A percentile compares a stretch with the other conserved stretches of the same genome.
phyloP scores from a whole-genome alignment of 495 filamentous ascomycete species.

The Thozetella sp. region DNA sequence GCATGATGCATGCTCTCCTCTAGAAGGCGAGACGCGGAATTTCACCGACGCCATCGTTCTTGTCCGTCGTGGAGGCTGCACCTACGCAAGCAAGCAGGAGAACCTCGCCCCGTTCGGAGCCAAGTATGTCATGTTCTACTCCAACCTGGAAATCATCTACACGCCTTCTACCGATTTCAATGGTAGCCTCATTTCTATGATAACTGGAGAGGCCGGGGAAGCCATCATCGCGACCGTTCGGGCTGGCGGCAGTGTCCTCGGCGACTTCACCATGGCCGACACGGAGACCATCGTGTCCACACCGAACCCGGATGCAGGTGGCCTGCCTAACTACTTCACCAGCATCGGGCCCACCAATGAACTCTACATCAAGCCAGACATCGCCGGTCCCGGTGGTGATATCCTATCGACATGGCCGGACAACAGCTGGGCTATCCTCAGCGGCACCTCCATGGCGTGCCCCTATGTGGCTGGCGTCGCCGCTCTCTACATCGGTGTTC shows the following conservation, averaged over 20 bases:
- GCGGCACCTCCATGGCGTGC: slow-evolving; percentile 54
- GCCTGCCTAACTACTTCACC: slow-evolving; percentile 33
- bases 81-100: slow-evolving; percentile 15
- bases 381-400: slow-evolving; percentile 45
- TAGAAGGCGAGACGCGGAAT: slow-evolving; percentile 24
- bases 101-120: slow-evolving; percentile 24
- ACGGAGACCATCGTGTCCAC: slow-evolving; percentile 18
- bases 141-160: slow-evolving; percentile 12
- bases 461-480: slow-evolving; percentile 51
- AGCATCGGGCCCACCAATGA: slow-evolving; percentile 48
- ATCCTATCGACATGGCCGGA: slow-evolving; percentile 46
- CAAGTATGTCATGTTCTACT: slow-evolving; percentile 25
- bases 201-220: slow-evolving; percentile 15
- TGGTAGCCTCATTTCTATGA: slow-evolving; percentile 12
- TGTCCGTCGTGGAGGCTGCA: slow-evolving; percentile 30
- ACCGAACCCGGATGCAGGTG: slow-evolving; percentile 20
- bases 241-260: slow-evolving; percentile 24
- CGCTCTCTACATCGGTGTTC: slow-evolving; percentile 37
- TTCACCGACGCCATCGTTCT: slow-evolving; percentile 38
- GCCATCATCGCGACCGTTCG: slow-evolving; percentile 23
- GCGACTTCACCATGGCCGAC: slow-evolving; percentile 20
- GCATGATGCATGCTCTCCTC: slow-evolving; percentile 18
- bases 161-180: slow-evolving; percentile 10
- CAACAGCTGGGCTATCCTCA: slow-evolving; percentile 35
- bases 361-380: slow-evolving; percentile 41